Conservation (phyloP, 306 rosid genomes). For the Dicorynia guianensis region DNA sequence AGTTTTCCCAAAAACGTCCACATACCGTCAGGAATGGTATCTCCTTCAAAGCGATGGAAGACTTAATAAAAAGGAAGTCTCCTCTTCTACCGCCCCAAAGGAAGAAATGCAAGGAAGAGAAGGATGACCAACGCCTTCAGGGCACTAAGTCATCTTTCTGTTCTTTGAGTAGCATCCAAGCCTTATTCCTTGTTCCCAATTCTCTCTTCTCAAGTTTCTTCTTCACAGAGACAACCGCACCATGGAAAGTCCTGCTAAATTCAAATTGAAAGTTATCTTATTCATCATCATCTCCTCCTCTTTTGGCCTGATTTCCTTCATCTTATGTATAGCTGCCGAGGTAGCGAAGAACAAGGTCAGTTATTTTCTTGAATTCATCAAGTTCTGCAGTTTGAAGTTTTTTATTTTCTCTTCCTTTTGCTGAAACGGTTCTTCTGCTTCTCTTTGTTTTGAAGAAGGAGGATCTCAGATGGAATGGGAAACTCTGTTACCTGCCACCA, state of each 20-base stretch:
- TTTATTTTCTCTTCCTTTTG: not conserved
- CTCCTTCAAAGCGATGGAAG: constrained; percentile 55
- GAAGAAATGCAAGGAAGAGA: constrained; percentile 21
- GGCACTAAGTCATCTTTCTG: constrained; percentile 24
- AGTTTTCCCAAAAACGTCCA: constrained; percentile 36
- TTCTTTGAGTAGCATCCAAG: constrained; percentile 54
- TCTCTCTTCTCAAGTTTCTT: constrained; percentile 24
- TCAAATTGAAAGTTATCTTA: constrained; percentile 39
- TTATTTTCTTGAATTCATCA: not conserved
- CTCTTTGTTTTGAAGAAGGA: constrained; percentile 43
- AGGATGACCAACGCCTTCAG: constrained; percentile 10
- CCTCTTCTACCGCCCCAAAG: constrained; percentile 32
- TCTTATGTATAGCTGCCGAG: constrained; percentile 73
- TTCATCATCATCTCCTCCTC: constrained; percentile 50
- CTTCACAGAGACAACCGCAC: constrained; percentile 34
- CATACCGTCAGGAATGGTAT: constrained; percentile 37
- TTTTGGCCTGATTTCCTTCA: constrained; percentile 61
- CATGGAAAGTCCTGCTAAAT: constrained; percentile 55
- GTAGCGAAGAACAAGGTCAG: constrained; percentile 57
- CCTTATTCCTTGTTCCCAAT: constrained; percentile 4
- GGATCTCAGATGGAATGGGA: constrained; percentile 66
- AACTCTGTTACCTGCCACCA: constrained; percentile 60
- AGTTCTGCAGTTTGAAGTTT: not conserved
- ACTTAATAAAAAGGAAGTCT: constrained; percentile 38
- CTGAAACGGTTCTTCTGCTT: not conserved